Evolutionary conservation across 2,329 filamentous ascomycete genomes (phyloP), one percentile per base, ranked within the genome.

Genomic region (Daldinia sp.): DNA sequence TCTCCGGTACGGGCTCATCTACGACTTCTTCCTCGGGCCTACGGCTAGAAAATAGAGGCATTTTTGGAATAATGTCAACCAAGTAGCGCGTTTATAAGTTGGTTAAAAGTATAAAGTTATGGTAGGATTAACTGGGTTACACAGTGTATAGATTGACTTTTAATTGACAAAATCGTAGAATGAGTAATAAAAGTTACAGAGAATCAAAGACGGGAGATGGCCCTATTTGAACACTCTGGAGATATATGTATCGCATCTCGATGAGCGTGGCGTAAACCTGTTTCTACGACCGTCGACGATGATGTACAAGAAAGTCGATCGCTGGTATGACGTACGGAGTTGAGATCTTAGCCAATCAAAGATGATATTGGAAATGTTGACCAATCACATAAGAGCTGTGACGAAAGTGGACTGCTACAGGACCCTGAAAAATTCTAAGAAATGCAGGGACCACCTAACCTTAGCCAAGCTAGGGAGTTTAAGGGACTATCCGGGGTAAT

Each of bases 1-100:
- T 74, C 63, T 74, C 73, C 4, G 61, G 86, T 81, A 63, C 85
- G 82, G 23, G 74, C 61, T 76, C 70, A 58, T 73, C 65, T 51
- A 89, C 76, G 64, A 71, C 69, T 41, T 74, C 69, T 7, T 73
- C 70, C 27, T 75, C 72, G 30, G 71, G 61, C 54, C 70, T 70
- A 58, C 71, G 72, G 68, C 68, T 73, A 48, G 69, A 72, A 66
- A 75, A 76, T 47, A 75, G 63, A 60, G 73, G 73, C 74, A 75
- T 75, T 17, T 58, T 71, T n/a, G n/a, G n/a, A 61, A 49, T 54
- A 37, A 23, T 21, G 5, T 59, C 37, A 35, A 13, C 39, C 32
- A 4, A 17, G 25, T 30, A 25, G 48, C 34, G 21, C 5, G 17
- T 51, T 29, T 25, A 51, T 35, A 51, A 51, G 21, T 17, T 9